A percentile compares a stretch with the other conserved stretches of the same genome.
These are phyloP conservation scores for Pleurotus tuber-regium DNA, from an alignment of 768 basidiomycete genomes.

Conservation along the genomic window DNA sequence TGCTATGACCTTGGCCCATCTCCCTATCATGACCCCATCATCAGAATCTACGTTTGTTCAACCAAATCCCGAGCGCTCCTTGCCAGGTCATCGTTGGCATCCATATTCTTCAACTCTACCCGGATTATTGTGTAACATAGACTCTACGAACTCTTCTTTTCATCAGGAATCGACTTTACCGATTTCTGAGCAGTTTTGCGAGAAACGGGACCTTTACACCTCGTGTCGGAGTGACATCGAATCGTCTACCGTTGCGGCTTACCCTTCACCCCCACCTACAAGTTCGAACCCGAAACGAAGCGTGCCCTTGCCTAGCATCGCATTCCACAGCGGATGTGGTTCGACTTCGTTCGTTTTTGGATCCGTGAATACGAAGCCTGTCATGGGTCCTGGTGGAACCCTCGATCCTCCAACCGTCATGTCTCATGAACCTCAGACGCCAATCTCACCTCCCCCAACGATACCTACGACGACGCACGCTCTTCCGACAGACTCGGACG, in stretches of 20 bases:
- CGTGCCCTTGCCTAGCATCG: conserved; percentile 21
- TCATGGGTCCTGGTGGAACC: conserved; percentile 18
- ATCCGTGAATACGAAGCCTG: neutral
- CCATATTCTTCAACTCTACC: neutral
- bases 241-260: conserved; percentile 1
- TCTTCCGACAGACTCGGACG: conserved; percentile 32
- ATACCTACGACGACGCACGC: conserved; percentile 32
- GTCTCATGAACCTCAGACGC: conserved; percentile 27
- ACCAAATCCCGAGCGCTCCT: conserved; percentile 7
- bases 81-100: conserved; percentile 8
- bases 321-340: conserved; percentile 6
- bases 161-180: neutral
- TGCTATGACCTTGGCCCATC: conserved; percentile 7
- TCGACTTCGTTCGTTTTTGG: neutral
- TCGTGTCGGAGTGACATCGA: conserved; percentile 13
- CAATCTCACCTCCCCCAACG: conserved; percentile 42
- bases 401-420: conserved; percentile 33
- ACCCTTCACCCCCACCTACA: conserved; percentile 26
- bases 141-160: neutral
- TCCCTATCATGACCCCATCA: conserved; percentile 8
- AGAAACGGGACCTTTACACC: conserved; percentile 10
- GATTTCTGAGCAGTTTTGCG: neutral
- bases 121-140: conserved; percentile 9
- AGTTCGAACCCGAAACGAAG: conserved; percentile 24
- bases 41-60: neutral